Evolutionary conservation across 371 early-diverging fungal genomes (phyloP).

Genomic region (Rhizopus sp.): DNA sequence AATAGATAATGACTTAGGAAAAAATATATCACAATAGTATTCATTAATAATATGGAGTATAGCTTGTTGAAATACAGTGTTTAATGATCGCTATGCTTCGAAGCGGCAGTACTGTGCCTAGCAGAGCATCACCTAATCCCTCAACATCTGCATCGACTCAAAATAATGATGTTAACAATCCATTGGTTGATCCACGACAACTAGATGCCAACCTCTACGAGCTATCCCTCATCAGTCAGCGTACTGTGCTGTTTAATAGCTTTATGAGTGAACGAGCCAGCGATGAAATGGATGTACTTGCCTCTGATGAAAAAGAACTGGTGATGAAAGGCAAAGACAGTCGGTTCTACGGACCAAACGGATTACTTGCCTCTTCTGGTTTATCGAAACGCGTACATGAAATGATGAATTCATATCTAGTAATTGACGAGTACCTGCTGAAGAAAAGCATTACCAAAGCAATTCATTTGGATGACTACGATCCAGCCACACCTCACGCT

Average conservation of each 20-base stretch:
- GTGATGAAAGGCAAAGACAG: constrained; percentile 50
- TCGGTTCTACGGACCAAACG: constrained; percentile 51
- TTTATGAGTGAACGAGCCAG: constrained; percentile 69
- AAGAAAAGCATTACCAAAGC: constrained; percentile 76
- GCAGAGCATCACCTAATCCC: neutral
- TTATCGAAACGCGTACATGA: constrained; percentile 64
- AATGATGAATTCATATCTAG: constrained; percentile 69
- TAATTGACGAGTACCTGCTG: constrained; percentile 76
- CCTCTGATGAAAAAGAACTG: constrained; percentile 31
- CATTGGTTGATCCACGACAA: constrained; percentile 74
- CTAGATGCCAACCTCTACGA: constrained; percentile 75
- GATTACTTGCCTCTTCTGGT: constrained; percentile 52
- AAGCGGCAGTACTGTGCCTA: constrained; percentile 18
- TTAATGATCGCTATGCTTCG: constrained; percentile 39
- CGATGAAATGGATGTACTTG: constrained; percentile 46
- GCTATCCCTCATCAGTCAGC: constrained; percentile 78
- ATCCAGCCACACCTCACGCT: constrained; percentile 56
- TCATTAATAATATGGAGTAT: neutral
- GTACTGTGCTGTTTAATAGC: constrained; percentile 73
- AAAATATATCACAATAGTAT: neutral
- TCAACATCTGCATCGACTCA: constrained; percentile 15
- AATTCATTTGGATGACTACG: constrained; percentile 60
- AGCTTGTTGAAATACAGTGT: constrained; percentile 48
- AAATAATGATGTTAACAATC: constrained; percentile 27
- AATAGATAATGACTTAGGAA: neutral